Conservation (phyloP, 768 basidiomycete species). For the Trichaptum fuscoviolaceum region DNA sequence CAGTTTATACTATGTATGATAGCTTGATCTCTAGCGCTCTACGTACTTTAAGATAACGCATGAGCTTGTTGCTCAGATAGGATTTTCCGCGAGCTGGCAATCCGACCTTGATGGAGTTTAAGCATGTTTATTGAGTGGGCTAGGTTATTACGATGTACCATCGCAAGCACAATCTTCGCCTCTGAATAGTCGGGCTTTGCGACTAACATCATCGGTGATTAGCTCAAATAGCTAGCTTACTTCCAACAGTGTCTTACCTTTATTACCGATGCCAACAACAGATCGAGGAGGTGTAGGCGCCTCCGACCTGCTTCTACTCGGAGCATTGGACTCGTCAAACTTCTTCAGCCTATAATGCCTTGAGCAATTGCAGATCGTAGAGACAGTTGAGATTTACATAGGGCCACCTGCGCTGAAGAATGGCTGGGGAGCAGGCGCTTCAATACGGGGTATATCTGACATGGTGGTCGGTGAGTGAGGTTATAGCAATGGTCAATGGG, state of each 20-base stretch:
- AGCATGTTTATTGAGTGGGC: neutral
- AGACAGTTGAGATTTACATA: conserved; percentile 42
- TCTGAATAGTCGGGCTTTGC: conserved; percentile 98
- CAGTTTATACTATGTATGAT: conserved; percentile 3
- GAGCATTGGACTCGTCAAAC: conserved; percentile 70
- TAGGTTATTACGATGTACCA: conserved; percentile 46
- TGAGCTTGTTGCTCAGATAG: conserved; percentile 96
- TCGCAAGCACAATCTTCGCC: conserved; percentile 96
- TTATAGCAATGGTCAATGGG: no score
- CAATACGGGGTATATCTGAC: neutral
- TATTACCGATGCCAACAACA: conserved; percentile 85
- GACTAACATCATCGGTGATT: conserved; percentile 38
- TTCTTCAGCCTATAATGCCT: conserved; percentile 55
- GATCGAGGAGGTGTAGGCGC: conserved; percentile 76
- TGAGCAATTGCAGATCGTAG: conserved; percentile 2
- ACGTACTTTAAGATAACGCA: conserved; percentile 87
- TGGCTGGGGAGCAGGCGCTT: conserved; percentile 1
- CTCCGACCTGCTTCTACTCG: conserved; percentile 65
- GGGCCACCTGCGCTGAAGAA: conserved; percentile 70
- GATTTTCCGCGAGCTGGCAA: conserved; percentile 98
- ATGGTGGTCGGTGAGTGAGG: neutral
- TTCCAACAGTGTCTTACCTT: conserved; percentile 45
- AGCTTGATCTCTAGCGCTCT: conserved; percentile 3
- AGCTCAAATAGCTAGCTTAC: conserved; percentile 8
- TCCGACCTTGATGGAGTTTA: conserved; percentile 59